These are phyloP conservation scores for Tylopilus sp. DNA, from an alignment of 1,284 basidiomycete species.

Conservation along the genomic window DNA sequence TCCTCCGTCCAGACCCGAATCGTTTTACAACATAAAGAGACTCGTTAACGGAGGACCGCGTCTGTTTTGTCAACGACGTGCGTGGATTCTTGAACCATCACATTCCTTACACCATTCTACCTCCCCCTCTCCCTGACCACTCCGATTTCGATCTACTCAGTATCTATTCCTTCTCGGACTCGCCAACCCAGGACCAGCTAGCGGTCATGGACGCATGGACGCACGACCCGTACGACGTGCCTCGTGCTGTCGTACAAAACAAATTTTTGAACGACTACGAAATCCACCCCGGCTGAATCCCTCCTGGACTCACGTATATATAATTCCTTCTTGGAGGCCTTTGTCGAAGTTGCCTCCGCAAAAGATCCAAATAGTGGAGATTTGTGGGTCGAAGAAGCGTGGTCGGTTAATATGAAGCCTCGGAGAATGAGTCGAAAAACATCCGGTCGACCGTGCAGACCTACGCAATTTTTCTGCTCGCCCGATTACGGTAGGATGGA, in stretches of 20 bases:
- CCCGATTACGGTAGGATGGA: conserved; percentile 48
- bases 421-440: conserved; percentile 51
- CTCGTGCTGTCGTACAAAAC: too few species aligned
- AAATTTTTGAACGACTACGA: conserved; percentile 62
- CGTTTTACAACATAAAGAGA: conserved; percentile 34
- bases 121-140: conserved; percentile 56
- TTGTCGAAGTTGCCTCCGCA: conserved; percentile 51
- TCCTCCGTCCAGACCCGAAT: conserved; percentile 38
- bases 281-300: conserved; percentile 27
- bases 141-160: conserved; percentile 34
- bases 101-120: conserved; percentile 54
- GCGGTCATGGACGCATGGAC: conserved; percentile 79
- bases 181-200: conserved; percentile 61
- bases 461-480: conserved; percentile 63
- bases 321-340: conserved; percentile 60
- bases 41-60: conserved; percentile 19
- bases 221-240: conserved; percentile 66
- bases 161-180: conserved; percentile 62
- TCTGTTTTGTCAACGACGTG: conserved; percentile 35
- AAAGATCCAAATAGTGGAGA: conserved; percentile 42
- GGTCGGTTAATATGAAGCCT: conserved; percentile 52
- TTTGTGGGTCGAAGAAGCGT: conserved; percentile 58
- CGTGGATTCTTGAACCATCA: conserved; percentile 42
- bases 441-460: conserved; percentile 55
- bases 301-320: conserved; percentile 43